phyloP scores from a whole-genome alignment of 2,329 filamentous ascomycete genomes.

The Fusarium xylarioides region DNA sequence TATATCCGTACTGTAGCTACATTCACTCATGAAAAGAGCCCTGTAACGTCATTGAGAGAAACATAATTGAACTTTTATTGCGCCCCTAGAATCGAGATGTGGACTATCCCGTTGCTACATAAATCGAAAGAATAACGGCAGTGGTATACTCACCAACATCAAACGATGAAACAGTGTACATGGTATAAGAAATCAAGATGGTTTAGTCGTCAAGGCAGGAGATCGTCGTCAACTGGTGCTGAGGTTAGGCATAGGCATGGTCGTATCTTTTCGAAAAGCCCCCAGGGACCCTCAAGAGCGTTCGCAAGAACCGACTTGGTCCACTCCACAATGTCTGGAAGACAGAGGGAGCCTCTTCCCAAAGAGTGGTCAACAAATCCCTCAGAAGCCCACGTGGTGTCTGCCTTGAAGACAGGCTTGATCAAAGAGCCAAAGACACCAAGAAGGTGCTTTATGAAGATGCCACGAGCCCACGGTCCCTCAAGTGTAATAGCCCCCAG shows the following conservation, averaged over 20 bases:
- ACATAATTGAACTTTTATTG: constrained; percentile 44
- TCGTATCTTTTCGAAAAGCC: constrained; percentile 44
- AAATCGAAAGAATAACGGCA: constrained; percentile 37
- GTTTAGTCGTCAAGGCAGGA: constrained; percentile 26
- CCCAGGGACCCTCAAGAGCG: constrained; percentile 52
- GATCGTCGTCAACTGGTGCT: constrained; percentile 29
- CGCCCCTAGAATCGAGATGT: constrained; percentile 38
- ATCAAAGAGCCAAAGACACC: constrained; percentile 47
- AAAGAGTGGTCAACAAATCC: constrained; percentile 52
- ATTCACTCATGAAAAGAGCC: not conserved
- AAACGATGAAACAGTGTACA: constrained; percentile 36
- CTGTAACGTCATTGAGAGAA: constrained; percentile 13
- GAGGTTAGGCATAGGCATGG: constrained; percentile 29
- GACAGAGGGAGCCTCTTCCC: constrained; percentile 41
- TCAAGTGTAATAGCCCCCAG: constrained; percentile 61
- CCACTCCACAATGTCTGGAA: constrained; percentile 35
- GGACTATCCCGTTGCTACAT: constrained; percentile 29
- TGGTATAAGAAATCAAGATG: constrained; percentile 25
- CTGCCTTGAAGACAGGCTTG: constrained; percentile 38
- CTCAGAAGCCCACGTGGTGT: constrained; percentile 51
- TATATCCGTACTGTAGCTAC: not conserved
- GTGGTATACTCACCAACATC: constrained; percentile 43
- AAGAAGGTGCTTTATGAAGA: constrained; percentile 28
- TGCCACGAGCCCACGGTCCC: constrained; percentile 53
- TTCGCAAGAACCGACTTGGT: constrained; percentile 49